Conservation (phyloP, 495 filamentous ascomycete species). For the Peziza echinospora region DNA sequence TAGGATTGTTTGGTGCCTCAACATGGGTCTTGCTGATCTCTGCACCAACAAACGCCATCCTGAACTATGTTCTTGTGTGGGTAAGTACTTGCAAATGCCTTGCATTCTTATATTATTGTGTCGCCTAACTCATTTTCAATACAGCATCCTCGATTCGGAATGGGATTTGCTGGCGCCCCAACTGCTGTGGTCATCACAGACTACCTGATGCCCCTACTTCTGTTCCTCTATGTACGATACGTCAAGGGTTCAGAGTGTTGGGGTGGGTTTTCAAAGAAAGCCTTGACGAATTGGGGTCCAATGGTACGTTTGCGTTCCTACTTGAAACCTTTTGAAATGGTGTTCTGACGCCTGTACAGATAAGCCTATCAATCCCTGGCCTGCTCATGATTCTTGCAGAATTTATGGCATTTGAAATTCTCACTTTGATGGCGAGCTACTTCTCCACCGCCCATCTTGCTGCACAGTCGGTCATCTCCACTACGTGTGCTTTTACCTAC, state of each 20-base stretch:
- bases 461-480: slow-evolving; percentile 37
- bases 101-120: not conserved
- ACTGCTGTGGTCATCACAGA: slow-evolving; percentile 67
- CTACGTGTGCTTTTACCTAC: slow-evolving; percentile 33
- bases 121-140: not conserved
- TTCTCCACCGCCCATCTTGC: slow-evolving; percentile 47
- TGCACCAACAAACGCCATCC: slow-evolving; percentile 41
- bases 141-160: slow-evolving; percentile 34
- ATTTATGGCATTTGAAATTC: slow-evolving; percentile 61
- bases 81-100: slow-evolving; percentile 11
- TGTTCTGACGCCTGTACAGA: slow-evolving; percentile 20
- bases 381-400: slow-evolving; percentile 87
- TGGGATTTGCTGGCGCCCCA: slow-evolving; percentile 68
- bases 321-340: not conserved
- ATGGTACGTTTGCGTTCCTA: slow-evolving; percentile 7
- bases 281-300: slow-evolving; percentile 50
- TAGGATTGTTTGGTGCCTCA: slow-evolving; percentile 36
- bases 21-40: slow-evolving; percentile 43
- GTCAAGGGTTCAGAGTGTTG: slow-evolving; percentile 62
- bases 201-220: slow-evolving; percentile 50
- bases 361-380: slow-evolving; percentile 62
- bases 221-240: slow-evolving; percentile 57
- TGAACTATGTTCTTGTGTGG: slow-evolving; percentile 54
- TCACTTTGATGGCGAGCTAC: slow-evolving; percentile 50
- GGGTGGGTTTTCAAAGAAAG: slow-evolving; percentile 52